Percentiles rank a stretch among this genome's conserved stretches.
phyloP scores from a whole-genome alignment of 371 early-diverging fungal genomes.

The Entomophthora muscae region DNA sequence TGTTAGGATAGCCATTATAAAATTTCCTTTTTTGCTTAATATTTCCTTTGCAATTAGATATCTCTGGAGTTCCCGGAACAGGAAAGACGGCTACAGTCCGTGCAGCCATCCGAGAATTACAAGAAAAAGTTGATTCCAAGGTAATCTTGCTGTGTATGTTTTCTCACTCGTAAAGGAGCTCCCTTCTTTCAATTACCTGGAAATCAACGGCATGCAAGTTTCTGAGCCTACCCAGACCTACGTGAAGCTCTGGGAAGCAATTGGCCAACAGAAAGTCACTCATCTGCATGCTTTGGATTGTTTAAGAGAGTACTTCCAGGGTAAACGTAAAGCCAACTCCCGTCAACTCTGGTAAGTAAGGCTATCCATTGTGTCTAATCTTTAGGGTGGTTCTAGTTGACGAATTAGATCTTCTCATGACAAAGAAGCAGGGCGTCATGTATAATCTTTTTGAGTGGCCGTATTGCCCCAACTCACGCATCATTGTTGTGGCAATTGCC shows the following conservation, averaged over 20 bases:
- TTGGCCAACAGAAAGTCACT: constrained; percentile 41
- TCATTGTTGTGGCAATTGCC: constrained; percentile 91
- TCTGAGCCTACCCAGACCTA: constrained; percentile 84
- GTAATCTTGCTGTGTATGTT: constrained; percentile 15
- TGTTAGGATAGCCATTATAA: too few relatives aligned
- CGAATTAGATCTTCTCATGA: constrained; percentile 91
- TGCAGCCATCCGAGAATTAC: constrained; percentile 61
- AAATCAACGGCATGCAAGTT: constrained; percentile 92
- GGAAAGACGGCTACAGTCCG: constrained; percentile 95
- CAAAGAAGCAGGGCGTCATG: constrained; percentile 80
- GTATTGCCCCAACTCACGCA: constrained; percentile 50
- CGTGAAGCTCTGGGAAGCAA: constrained; percentile 55
- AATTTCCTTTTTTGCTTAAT: too few relatives aligned
- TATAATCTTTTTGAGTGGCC: constrained; percentile 99
- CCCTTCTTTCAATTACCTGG: constrained; percentile 62
- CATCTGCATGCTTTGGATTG: constrained; percentile 57
- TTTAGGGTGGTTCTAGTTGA: constrained; percentile 85
- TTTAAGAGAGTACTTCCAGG: constrained; percentile 46
- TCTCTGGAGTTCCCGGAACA: constrained; percentile 95
- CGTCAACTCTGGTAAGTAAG: constrained; percentile 5
- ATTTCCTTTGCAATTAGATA: too few relatives aligned
- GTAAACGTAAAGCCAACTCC: constrained; percentile 15
- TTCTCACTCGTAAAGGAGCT: constrained; percentile 22
- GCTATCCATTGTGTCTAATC: neutral
- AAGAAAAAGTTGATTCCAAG: constrained; percentile 41